phyloP scores from a whole-genome alignment of 2,329 filamentous ascomycete species.

The Aspergillus sp. region DNA sequence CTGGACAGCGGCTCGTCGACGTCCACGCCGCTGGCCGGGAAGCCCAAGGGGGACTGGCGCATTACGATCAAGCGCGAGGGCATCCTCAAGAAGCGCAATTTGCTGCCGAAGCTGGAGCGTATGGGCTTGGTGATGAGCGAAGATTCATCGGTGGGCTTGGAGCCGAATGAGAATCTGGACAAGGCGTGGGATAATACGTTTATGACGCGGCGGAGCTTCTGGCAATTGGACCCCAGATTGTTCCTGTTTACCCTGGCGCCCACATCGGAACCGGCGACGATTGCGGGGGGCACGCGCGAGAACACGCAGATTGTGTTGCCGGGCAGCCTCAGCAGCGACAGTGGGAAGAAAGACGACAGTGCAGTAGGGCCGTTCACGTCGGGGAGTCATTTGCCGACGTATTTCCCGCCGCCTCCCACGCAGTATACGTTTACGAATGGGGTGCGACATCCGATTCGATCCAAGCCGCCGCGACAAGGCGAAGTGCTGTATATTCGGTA shows the following conservation, averaged over 20 bases:
- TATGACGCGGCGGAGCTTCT: constrained; percentile 71
- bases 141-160: constrained; percentile 65
- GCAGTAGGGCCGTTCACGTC: constrained; percentile 20
- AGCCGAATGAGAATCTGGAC: constrained; percentile 50
- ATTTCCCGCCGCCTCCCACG: constrained; percentile 74
- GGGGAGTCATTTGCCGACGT: constrained; percentile 76
- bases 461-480: constrained; percentile 81
- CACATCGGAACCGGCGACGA: constrained; percentile 19
- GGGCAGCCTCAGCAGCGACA: not conserved
- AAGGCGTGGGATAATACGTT: constrained; percentile 74
- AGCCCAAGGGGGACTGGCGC: constrained; percentile 76
- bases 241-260: constrained; percentile 82
- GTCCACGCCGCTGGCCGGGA: constrained; percentile 59
- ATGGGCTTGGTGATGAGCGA: constrained; percentile 78
- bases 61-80: constrained; percentile 79
- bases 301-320: no score
- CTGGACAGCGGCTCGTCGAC: constrained; percentile 56
- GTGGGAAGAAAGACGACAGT: constrained; percentile 10
- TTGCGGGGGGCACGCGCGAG: not conserved
- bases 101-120: constrained; percentile 82
- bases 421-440: constrained; percentile 73
- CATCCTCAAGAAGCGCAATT: constrained; percentile 72
- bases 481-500: constrained; percentile 87
- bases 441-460: constrained; percentile 74
- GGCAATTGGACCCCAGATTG: constrained; percentile 79